Evolutionary conservation across 306 rosid genomes (phyloP).

Genomic region (Cucumis hystrix): DNA sequence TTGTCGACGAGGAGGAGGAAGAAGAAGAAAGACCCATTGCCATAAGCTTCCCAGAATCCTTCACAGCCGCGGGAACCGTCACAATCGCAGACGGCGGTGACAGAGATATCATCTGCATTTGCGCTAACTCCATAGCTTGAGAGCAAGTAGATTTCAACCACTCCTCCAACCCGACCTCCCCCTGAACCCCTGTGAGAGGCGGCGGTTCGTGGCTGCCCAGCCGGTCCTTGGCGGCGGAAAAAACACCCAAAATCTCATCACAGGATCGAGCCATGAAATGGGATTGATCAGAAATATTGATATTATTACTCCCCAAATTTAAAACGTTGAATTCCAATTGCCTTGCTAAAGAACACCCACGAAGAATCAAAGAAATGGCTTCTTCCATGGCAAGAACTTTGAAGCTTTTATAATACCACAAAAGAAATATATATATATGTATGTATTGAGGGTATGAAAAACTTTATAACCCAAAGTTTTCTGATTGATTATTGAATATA

Average conservation of each 20-base stretch:
- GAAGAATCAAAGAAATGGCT: slow-evolving; percentile 9
- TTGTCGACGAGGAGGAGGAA: slow-evolving; percentile 23
- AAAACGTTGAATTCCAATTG: slow-evolving; percentile 25
- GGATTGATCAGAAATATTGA: slow-evolving; percentile 4
- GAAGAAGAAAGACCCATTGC: slow-evolving; percentile 11
- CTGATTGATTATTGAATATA: not conserved
- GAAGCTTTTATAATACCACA: not conserved
- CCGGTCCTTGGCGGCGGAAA: slow-evolving; percentile 19
- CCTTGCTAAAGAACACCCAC: slow-evolving; percentile 32
- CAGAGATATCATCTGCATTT: not conserved
- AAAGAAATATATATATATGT: not conserved
- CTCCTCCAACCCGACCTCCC: slow-evolving; percentile 10
- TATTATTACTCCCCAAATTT: slow-evolving; percentile 10
- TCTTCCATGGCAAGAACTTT: slow-evolving; percentile 28
- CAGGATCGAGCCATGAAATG: slow-evolving; percentile 13
- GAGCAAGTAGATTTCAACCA: not conserved
- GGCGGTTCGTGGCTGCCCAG: not conserved
- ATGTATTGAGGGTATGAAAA: not conserved
- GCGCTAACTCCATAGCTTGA: not conserved
- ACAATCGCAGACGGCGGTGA: not conserved
- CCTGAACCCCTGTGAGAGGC: not conserved
- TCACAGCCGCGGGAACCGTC: not conserved
- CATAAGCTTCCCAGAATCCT: not conserved
- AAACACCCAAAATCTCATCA: slow-evolving; percentile 24
- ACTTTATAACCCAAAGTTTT: not conserved